Evolutionary conservation across 176 grass and related monocot genomes (phyloP), one percentile per base, ranked within the genome.

Genomic region (Oryza coarctata): DNA sequence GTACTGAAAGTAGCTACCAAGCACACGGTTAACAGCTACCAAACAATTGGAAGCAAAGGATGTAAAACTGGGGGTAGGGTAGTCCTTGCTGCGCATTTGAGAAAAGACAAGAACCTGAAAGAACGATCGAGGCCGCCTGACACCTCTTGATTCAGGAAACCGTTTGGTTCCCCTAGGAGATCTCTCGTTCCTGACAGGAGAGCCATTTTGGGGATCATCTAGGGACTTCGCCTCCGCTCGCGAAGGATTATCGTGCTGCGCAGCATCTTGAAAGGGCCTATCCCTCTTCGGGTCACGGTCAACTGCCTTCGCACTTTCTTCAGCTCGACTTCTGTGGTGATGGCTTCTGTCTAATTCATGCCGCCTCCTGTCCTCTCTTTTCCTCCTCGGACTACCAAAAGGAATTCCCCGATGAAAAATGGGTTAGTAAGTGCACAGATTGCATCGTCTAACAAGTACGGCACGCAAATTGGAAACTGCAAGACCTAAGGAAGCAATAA

Each of bases 41-140:
- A 70, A 57, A 68, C 32, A 27, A 64, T 47, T 17, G 67, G 12
- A 28, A 81, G 25, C 32, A 81, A 12, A 65, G 4, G 64, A 47
- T 58, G 76, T 12, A 85, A 80, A 28, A 82, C 63, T 71, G 65
- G 57, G 14, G 25, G 27, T 9, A 55, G 11, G n/a, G n/a, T n/a
- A n/a, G n/a, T n/a, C 9, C 55, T 71, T 88, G 76, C 15, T 26
- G 60, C 71, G 28, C 65, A 55, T 41, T 32, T 32, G 47, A 32
- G 36, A 43, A 60, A 71, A 68, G 70, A 66, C 15, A 80, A 82
- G 67, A 85, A 94, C 92, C 92, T 94, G 86, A 62, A 84, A 84
- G 65, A 47, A 88, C 7, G 92, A 81, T 71, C 66, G 80, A 74
- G 75, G 80, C 39, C 63, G 67, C 47, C 76, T 70, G 13, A 70